These are phyloP conservation scores for Aegle marmelos DNA, from an alignment of 345 rosid species.

Conservation along the genomic window DNA sequence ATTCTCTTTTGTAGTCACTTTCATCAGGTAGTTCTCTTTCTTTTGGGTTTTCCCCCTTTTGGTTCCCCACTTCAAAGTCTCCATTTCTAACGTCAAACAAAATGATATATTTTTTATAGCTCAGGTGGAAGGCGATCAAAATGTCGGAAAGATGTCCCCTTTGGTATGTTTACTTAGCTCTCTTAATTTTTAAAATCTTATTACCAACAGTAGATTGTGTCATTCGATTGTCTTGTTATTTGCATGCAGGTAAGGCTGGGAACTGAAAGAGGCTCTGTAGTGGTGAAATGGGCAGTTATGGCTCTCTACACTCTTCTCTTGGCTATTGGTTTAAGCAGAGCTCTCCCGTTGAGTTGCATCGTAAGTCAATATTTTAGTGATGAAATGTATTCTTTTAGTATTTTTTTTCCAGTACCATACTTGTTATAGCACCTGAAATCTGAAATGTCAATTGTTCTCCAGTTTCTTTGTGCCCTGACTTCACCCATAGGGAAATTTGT, in stretches of 20 bases:
- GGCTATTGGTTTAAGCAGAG: conserved; percentile 47
- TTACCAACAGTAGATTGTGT: no score
- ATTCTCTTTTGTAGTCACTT: conserved; percentile 95
- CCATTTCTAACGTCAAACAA: conserved; percentile 1
- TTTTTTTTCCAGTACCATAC: neutral
- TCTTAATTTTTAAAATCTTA: neutral
- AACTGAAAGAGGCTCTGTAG: conserved; percentile 54
- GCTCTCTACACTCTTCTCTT: conserved; percentile 45
- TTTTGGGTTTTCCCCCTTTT: neutral
- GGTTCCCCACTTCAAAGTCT: neutral
- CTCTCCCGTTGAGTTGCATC: conserved; percentile 59
- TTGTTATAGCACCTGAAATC: neutral
- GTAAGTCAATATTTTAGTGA: conserved; percentile 43
- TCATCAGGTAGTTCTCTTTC: conserved; percentile 56
- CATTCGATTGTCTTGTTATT: neutral
- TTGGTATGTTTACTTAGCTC: conserved; percentile 39
- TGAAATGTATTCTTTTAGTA: neutral
- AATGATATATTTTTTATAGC: conserved; percentile 2
- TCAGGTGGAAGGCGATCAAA: conserved; percentile 72
- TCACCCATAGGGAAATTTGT: conserved; percentile 65
- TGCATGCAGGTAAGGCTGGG: conserved; percentile 67
- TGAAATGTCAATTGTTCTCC: conserved; percentile 17
- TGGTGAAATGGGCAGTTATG: conserved; percentile 45
- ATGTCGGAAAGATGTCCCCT: conserved; percentile 82
- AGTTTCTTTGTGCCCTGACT: conserved; percentile 73